These are phyloP conservation scores for Penicillium sp. DNA, from an alignment of 2,329 filamentous ascomycete genomes.

Conservation along the genomic window DNA sequence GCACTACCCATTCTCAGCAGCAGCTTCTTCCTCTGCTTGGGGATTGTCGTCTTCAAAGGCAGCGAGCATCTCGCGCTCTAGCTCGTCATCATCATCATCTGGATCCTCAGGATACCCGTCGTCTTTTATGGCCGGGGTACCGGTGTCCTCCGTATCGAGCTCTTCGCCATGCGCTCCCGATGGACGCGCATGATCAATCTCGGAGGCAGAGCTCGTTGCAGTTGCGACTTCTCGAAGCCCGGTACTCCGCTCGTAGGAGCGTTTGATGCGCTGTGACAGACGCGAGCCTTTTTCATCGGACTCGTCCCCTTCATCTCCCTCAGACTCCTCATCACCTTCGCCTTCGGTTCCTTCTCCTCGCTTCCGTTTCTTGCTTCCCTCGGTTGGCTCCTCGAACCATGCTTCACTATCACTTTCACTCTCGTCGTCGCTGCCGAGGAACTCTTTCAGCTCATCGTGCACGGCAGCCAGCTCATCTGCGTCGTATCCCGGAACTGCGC, in stretches of 20 bases:
- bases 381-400: slow-evolving; percentile 17
- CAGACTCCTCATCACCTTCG: slow-evolving; percentile 19
- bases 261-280: slow-evolving; percentile 39
- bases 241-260: slow-evolving; percentile 40
- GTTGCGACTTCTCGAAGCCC: slow-evolving; percentile 37
- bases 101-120: slow-evolving; percentile 26
- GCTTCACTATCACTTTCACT: slow-evolving; percentile 49
- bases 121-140: slow-evolving; percentile 26
- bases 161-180: slow-evolving; percentile 17
- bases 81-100: slow-evolving; percentile 44
- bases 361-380: slow-evolving; percentile 36
- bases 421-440: slow-evolving; percentile 52
- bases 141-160: slow-evolving; percentile 27
- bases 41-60: slow-evolving; percentile 49
- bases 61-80: slow-evolving; percentile 55
- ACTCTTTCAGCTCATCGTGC: slow-evolving; percentile 70
- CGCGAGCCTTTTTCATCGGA: slow-evolving; percentile 38
- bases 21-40: slow-evolving; percentile 33
- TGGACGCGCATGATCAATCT: slow-evolving; percentile 2
- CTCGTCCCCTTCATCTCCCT: slow-evolving; percentile 30
- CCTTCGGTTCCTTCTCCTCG: slow-evolving; percentile 27
- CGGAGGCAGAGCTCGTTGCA: slow-evolving; percentile 13
- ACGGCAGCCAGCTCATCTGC: slow-evolving; percentile 59
- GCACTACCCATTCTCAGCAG: slow-evolving; percentile 30
- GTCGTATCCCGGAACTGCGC: slow-evolving; percentile 52